Conservation (phyloP, 805 yeast genomes). For the Deakozyma indianensis region DNA sequence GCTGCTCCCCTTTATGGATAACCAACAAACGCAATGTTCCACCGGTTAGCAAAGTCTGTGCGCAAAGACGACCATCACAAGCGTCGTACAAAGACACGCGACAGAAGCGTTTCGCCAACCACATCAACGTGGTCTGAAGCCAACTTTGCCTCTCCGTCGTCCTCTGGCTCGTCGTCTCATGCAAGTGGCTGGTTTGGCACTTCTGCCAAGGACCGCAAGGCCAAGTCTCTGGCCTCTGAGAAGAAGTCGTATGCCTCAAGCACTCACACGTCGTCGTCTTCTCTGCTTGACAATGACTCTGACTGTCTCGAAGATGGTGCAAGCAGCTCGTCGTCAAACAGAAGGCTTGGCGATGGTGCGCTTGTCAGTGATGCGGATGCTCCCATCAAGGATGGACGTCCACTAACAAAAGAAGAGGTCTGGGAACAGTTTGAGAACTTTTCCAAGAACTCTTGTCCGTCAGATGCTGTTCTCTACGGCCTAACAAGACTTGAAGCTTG, state of each 20-base stretch:
- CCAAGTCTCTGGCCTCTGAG: too few species aligned
- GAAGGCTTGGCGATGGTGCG: not conserved
- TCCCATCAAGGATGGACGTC: not conserved
- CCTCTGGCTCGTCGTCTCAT: not conserved
- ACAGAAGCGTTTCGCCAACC: not conserved
- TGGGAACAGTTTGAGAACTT: conserved; percentile 4
- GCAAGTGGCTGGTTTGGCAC: not conserved
- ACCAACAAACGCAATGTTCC: not conserved
- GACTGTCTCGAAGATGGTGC: not conserved
- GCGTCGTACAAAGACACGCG: conserved; percentile 14
- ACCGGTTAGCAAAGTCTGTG: not conserved
- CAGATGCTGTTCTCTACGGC: conserved; percentile 13
- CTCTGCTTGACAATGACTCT: not conserved
- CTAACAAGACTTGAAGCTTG: conserved; percentile 18
- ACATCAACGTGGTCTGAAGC: not conserved
- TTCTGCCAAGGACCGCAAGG: not conserved
- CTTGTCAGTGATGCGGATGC: not conserved
- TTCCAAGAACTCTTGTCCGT: conserved; percentile 5
- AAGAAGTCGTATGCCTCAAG: not conserved
- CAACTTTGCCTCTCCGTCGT: conserved; percentile 1
- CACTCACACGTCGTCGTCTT: not conserved
- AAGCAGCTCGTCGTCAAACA: not conserved
- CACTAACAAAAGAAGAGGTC: not conserved
- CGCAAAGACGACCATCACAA: conserved; percentile 25
- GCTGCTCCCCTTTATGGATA: too few species aligned